These are phyloP conservation scores for Pezicula rhizophila DNA, from an alignment of 2,329 filamentous ascomycete genomes.

Conservation along the genomic window DNA sequence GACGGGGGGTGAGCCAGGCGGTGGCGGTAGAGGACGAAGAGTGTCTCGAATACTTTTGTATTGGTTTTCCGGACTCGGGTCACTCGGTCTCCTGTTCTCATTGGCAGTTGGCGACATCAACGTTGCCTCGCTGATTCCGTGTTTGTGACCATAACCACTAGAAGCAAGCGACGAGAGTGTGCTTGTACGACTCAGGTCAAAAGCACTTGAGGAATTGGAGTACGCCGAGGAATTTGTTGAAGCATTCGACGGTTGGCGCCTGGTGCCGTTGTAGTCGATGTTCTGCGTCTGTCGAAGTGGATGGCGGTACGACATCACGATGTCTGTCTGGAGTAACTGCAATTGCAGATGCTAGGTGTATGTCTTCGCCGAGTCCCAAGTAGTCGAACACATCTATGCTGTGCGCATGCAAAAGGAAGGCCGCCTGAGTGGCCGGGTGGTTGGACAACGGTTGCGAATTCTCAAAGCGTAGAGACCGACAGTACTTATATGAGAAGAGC, in stretches of 20 bases:
- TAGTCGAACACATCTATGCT: constrained; percentile 9
- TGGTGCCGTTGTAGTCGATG: constrained; percentile 35
- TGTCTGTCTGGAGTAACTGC: background rate
- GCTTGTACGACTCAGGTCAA: constrained; percentile 57
- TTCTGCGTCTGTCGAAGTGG: constrained; percentile 52
- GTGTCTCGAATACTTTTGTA: constrained; percentile 72
- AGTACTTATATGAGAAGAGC: background rate
- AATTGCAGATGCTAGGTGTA: background rate
- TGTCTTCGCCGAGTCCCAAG: constrained; percentile 11
- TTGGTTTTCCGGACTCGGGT: constrained; percentile 51
- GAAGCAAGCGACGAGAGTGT: constrained; percentile 70
- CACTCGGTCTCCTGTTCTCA: constrained; percentile 37
- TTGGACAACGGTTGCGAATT: background rate
- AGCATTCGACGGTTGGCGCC: constrained; percentile 61
- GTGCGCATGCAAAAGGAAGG: constrained; percentile 15
- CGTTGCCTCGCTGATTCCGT: constrained; percentile 69
- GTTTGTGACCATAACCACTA: constrained; percentile 59
- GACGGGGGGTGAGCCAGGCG: constrained; percentile 44
- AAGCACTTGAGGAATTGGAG: constrained; percentile 43
- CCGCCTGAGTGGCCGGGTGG: constrained; percentile 13
- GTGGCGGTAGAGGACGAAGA: constrained; percentile 66
- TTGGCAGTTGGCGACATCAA: constrained; percentile 41
- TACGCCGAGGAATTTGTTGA: constrained; percentile 66
- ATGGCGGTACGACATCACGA: constrained; percentile 51
- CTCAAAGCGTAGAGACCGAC: background rate